Base-by-base conservation (phyloP, 768 basidiomycete species). In the Termitomyces sp. region DNA sequence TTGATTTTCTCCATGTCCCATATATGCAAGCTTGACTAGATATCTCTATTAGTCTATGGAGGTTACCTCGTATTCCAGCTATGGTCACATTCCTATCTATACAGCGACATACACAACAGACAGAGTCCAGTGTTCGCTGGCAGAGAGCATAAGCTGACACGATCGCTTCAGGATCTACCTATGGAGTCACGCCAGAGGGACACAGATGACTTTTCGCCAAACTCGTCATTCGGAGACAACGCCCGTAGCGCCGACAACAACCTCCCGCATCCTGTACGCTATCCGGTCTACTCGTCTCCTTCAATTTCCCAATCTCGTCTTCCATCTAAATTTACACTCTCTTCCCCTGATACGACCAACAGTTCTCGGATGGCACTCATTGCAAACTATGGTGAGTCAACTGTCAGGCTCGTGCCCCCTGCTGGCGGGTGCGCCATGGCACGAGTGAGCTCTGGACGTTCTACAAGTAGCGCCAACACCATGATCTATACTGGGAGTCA, bases 11-110 rank as follows among this genome's bases (percentile, higher is more conserved):
- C 18, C 18, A 36, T n/a, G 14, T 20, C 9, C n/a, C n/a, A 14
- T 31, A 31, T 39, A 16, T 6, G 14, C 22, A 22, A 56, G 22
- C 49, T 24, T 39, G 13, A 44, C 16, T 26, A 4, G 18, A 48
- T 16, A n/a, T 20, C 10, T 26, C 18, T 20, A 29, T n/a, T 50
- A 91, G 89, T 91, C 59, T 94, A 94, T 64, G 67, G 69, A 18
- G 72, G 74, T 20, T 92, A 90, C 63, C 79, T 94, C 18, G 69
- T 88, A 59, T 93, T 93, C 71, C 92, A 92, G 67, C 74, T 91
- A 3, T 88, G 78, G 74, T 91, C 90, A 0, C 91, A 94, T 67
- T 81, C 85, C 4, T 74, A 84, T 61, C 76, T 94, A 16, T 94
- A 90, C 61, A 72, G 71, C 57, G 81, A 85, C 54, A 59, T 68